Base-by-base conservation (phyloP, 2,329 filamentous ascomycete species). In the Curvularia sp. region DNA sequence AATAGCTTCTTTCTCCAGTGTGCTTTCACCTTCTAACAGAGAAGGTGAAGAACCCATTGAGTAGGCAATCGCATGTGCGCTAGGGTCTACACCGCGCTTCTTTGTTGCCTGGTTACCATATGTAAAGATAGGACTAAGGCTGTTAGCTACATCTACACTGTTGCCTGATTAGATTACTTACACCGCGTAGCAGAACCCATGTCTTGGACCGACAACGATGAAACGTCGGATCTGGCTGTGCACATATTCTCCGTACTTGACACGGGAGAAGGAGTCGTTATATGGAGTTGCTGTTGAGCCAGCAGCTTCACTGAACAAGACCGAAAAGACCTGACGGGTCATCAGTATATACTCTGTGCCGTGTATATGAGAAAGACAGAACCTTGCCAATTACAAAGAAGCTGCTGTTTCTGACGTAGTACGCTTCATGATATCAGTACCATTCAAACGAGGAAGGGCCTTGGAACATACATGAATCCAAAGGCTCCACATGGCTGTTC, bases 51-150 rank as follows among this genome's bases (percentile, higher is more conserved):
- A n/a, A 1, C 60, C 60, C 5, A 38, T 28, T 2, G 55, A 55
- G 49, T 78, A 73, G 5, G 80, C 72, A 10, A 79, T 65, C 1
- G 79, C 70, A 64, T 81, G 80, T 20, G 74, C 72, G 3, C 59
- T 57, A 3, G 66, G 51, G 1, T 13, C 9, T 2, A 64, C 60
- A 4, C 55, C 62, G 13, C 1, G 42, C 13, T 62, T 64, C 31
- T 22, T 46, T 2, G 62, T 64, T 1, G 43, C 62, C 47, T 52
- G n/a, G 3, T 43, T 48, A 1, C 26, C 18, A 10, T 64, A 64
- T 2, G 57, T 62, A 10, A 62, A 60, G 12, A 64, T 64, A 0
- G 62, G 62, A 2, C 60, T 60, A 10, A 15, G 3, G 5, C 2
- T 1, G 18, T 54, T 22, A 48, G 35, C 2, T n/a, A 38, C 2